A percentile compares a stretch with the other conserved stretches of the same genome.
Conservation (phyloP, 1,139 yeast genomes). For the Yamadazyma sp. region DNA sequence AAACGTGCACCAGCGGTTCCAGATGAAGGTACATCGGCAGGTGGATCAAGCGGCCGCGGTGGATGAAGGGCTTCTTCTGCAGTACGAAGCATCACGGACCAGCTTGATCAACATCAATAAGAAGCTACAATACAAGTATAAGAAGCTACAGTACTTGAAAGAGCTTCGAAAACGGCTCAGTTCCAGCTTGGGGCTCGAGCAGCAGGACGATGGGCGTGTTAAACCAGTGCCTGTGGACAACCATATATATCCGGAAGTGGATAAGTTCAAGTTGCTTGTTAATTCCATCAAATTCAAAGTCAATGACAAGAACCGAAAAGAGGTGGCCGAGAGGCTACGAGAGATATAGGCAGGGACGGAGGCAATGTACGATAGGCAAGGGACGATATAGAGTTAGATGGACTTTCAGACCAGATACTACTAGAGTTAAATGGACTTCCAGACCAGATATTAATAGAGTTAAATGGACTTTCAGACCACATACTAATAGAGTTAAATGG, state of each 20-base stretch:
- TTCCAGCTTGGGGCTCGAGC: slow-evolving; percentile 10
- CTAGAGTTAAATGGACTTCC: too few species aligned
- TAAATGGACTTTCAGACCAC: too few species aligned
- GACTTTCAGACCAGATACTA: too few species aligned
- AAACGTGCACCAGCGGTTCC: slow-evolving; percentile 7
- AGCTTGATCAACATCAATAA: slow-evolving; percentile 19
- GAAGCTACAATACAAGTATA: slow-evolving; percentile 23
- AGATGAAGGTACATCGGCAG: slow-evolving; percentile 9
- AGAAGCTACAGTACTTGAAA: slow-evolving; percentile 29
- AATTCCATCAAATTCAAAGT: slow-evolving; percentile 21
- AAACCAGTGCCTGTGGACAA: slow-evolving; percentile 21
- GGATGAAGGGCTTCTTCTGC: slow-evolving; percentile 17
- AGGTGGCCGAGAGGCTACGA: slow-evolving; percentile 7
- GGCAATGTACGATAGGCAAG: neutral
- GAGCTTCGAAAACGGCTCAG: slow-evolving; percentile 14
- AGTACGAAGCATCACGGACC: slow-evolving; percentile 26
- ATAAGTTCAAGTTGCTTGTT: slow-evolving; percentile 31
- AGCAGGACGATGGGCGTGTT: slow-evolving; percentile 5
- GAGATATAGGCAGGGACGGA: slow-evolving; percentile 2
- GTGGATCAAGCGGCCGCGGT: slow-evolving; percentile 10
- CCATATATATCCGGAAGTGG: slow-evolving; percentile 20
- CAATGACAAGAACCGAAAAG: slow-evolving; percentile 9
- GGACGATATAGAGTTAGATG: neutral
- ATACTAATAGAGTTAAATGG: too few species aligned
- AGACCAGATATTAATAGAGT: too few species aligned